Conservation (phyloP, 2,329 filamentous ascomycete species). For the Alternaria conjuncta region DNA sequence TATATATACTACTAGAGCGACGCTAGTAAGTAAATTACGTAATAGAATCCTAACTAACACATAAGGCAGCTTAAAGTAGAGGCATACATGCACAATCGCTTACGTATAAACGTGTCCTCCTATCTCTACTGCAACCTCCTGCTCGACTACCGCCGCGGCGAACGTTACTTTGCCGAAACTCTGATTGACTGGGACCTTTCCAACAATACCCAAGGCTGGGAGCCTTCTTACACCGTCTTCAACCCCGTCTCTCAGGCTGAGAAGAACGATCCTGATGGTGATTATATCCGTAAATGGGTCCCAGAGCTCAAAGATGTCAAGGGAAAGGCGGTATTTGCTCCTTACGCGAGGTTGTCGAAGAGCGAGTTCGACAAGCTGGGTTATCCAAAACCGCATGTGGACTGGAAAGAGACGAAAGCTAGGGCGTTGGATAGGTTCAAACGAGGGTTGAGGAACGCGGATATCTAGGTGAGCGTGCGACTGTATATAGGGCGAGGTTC, state of each 20-base stretch:
- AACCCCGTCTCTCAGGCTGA: constrained; percentile 51
- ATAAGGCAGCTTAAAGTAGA: constrained; percentile 32
- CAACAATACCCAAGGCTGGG: constrained; percentile 61
- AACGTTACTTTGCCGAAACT: constrained; percentile 60
- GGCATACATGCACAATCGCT: constrained; percentile 60
- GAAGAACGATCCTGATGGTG: constrained; percentile 47
- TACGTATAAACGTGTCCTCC: constrained; percentile 58
- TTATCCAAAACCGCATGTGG: constrained; percentile 55
- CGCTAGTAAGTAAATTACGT: too few relatives aligned
- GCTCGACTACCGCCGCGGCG: constrained; percentile 58
- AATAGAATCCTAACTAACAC: too few relatives aligned
- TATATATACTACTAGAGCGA: too few relatives aligned
- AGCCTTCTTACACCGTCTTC: constrained; percentile 59
- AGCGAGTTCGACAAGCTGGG: constrained; percentile 58
- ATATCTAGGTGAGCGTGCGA: neutral
- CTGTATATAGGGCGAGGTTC: neutral
- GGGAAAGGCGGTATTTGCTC: constrained; percentile 59
- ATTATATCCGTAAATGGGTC: constrained; percentile 49
- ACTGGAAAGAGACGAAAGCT: constrained; percentile 52
- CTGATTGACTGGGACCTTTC: constrained; percentile 57
- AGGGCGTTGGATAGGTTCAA: constrained; percentile 54
- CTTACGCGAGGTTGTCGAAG: constrained; percentile 52
- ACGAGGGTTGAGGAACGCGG: constrained; percentile 51
- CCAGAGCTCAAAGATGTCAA: constrained; percentile 48
- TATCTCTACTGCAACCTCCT: constrained; percentile 59